Evolutionary conservation across 2,329 filamentous ascomycete genomes (phyloP).

Genomic region (Diaporthe sp.): DNA sequence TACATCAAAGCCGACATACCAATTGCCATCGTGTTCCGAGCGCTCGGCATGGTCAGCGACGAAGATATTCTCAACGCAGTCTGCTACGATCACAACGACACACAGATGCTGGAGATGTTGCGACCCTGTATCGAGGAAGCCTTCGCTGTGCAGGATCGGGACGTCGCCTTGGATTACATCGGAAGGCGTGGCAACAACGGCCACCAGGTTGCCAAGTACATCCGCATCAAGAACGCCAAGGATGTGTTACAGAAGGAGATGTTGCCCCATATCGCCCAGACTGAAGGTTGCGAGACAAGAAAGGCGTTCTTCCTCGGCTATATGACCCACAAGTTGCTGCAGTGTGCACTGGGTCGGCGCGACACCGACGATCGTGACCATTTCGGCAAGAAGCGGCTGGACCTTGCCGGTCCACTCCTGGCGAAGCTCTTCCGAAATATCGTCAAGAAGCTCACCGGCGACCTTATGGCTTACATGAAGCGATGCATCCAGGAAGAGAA

Average conservation of each 20-base stretch:
- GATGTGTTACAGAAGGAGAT: slow-evolving; percentile 98
- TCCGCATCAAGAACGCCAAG: slow-evolving; percentile 91
- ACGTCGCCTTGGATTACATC: slow-evolving; percentile 95
- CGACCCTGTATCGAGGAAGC: slow-evolving; percentile 98
- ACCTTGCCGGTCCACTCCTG: slow-evolving; percentile 92
- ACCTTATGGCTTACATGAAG: slow-evolving; percentile 92
- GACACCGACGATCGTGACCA: slow-evolving; percentile 98
- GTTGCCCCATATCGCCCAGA: slow-evolving; percentile 95
- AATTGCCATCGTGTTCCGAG: slow-evolving; percentile 95
- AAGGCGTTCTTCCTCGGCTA: slow-evolving; percentile 99
- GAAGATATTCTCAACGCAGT: slow-evolving; percentile 99
- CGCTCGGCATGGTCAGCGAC: slow-evolving; percentile 94
- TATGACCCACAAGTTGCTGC: slow-evolving; percentile 96
- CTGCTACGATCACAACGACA: slow-evolving; percentile 95
- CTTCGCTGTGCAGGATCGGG: slow-evolving; percentile 94
- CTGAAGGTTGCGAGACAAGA: slow-evolving; percentile 91
- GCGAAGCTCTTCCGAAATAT: slow-evolving; percentile 96
- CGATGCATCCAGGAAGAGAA: slow-evolving; percentile 90
- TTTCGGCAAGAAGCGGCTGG: slow-evolving; percentile 98
- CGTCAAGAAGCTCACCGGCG: slow-evolving; percentile 90
- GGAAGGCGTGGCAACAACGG: slow-evolving; percentile 85
- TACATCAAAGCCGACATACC: slow-evolving; percentile 96
- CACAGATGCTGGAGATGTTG: slow-evolving; percentile 96
- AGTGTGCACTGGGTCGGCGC: slow-evolving; percentile 91
- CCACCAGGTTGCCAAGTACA: slow-evolving; percentile 83